Evolutionary conservation across 164 flowering plant species (phyloP).

Genomic region (Macadamia tetraphylla): DNA sequence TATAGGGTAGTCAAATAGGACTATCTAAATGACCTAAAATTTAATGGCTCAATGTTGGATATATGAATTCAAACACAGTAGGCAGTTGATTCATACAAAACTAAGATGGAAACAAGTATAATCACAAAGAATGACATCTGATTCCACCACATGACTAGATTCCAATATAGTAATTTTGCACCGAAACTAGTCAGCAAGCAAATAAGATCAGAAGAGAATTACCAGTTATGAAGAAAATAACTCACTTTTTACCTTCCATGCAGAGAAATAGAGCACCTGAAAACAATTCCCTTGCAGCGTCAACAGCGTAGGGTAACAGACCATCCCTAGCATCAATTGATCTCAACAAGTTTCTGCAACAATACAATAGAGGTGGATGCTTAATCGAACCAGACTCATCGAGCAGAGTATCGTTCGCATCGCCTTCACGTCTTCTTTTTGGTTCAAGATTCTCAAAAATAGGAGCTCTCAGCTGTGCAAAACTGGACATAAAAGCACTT

Average conservation of each 20-base stretch:
- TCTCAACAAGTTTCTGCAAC: slow-evolving; percentile 58
- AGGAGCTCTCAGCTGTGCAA: slow-evolving; percentile 20
- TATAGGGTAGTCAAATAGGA: too few relatives aligned
- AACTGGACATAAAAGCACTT: slow-evolving; percentile 39
- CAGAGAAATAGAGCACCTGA: slow-evolving; percentile 52
- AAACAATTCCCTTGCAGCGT: slow-evolving; percentile 42
- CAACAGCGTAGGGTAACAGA: slow-evolving; percentile 39
- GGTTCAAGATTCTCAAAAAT: slow-evolving; percentile 26
- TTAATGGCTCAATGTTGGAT: too few relatives aligned
- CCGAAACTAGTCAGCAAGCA: slow-evolving; percentile 1
- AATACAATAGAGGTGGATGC: slow-evolving; percentile 56
- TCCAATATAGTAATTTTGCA: background rate
- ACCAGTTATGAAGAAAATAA: slow-evolving; percentile 7
- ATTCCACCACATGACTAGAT: too few relatives aligned
- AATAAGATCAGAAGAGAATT: background rate
- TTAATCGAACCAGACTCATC: slow-evolving; percentile 39
- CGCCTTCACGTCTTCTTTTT: slow-evolving; percentile 25
- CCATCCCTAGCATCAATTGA: slow-evolving; percentile 41
- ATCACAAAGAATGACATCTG: too few relatives aligned
- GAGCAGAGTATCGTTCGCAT: slow-evolving; percentile 19
- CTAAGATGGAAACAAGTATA: too few relatives aligned
- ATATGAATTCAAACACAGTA: too few relatives aligned
- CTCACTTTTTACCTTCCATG: slow-evolving; percentile 65
- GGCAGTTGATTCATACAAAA: too few relatives aligned
- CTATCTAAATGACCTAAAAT: too few relatives aligned